Evolutionary conservation across 2,329 filamentous ascomycete genomes (phyloP).

Genomic region (Penicillium verrucosum): DNA sequence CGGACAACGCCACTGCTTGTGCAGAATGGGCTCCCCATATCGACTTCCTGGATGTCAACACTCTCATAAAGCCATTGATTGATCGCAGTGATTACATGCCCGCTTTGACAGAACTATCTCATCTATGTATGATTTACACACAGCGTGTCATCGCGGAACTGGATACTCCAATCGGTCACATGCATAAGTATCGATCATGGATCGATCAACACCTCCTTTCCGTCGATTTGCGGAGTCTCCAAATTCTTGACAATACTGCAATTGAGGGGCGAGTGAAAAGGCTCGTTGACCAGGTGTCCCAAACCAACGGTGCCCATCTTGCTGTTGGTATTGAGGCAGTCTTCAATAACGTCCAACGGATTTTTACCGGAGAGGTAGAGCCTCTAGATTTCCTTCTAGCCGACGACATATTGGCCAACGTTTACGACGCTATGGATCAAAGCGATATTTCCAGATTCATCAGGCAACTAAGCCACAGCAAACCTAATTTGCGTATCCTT

Average conservation of each 20-base stretch:
- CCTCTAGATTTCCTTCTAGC: constrained; percentile 20
- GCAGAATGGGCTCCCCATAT: constrained; percentile 17
- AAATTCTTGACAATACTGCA: background rate
- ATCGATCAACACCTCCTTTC: constrained; percentile 3
- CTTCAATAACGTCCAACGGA: constrained; percentile 1
- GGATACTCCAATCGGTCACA: constrained; percentile 4
- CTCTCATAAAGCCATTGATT: constrained; percentile 11
- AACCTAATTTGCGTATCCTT: constrained; percentile 23
- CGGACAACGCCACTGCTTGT: background rate
- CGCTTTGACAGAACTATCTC: constrained; percentile 5
- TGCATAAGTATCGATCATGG: constrained; percentile 15
- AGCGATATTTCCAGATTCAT: constrained; percentile 13
- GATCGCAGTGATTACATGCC: constrained; percentile 6
- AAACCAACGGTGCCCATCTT: background rate
- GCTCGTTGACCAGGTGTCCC: background rate
- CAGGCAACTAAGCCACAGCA: constrained; percentile 19
- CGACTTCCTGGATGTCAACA: constrained; percentile 12
- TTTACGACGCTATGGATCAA: constrained; percentile 11
- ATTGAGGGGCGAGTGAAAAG: constrained; percentile 3
- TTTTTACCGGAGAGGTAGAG: constrained; percentile 15
- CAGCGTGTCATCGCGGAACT: background rate
- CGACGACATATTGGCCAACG: constrained; percentile 9
- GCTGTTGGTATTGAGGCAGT: constrained; percentile 5
- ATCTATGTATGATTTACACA: constrained; percentile 15
- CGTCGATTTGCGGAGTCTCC: background rate